Evolutionary conservation across 2,329 filamentous ascomycete species (phyloP).

Genomic region (Venturia oleaginea): DNA sequence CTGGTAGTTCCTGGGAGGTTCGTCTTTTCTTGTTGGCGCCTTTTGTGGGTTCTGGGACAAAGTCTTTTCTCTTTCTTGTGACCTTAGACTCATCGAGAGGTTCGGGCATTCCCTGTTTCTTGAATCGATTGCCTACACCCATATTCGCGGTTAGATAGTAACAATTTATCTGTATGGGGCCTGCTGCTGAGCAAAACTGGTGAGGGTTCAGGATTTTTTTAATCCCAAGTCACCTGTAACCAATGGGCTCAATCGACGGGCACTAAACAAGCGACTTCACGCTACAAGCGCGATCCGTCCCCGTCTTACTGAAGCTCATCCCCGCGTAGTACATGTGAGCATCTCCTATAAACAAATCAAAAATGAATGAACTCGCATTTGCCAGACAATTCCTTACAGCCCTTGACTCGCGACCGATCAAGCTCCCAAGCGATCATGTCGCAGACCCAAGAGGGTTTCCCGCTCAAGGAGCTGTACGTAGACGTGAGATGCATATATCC

Average conservation of each 20-base stretch:
- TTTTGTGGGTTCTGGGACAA: conserved; percentile 35
- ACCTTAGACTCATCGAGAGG: conserved; percentile 67
- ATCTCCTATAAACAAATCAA: conserved; percentile 8
- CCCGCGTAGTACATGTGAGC: not conserved
- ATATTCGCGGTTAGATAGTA: conserved; percentile 44
- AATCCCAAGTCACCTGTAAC: not conserved
- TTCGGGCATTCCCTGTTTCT: conserved; percentile 84
- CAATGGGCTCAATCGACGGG: not conserved
- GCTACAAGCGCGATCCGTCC: not conserved
- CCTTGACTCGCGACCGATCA: conserved; percentile 69
- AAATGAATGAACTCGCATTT: conserved; percentile 63
- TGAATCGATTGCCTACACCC: conserved; percentile 87
- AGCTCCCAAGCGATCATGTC: conserved; percentile 82
- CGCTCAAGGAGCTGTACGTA: conserved; percentile 62
- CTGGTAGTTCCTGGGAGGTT: conserved; percentile 24
- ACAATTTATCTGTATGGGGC: not conserved
- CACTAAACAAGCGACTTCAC: not conserved
- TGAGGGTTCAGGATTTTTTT: not conserved
- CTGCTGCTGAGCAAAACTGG: not conserved
- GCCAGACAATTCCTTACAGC: conserved; percentile 73
- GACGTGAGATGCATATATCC: conserved; percentile 27
- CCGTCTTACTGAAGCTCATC: not conserved
- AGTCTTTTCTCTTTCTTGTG: conserved; percentile 75
- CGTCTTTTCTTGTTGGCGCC: conserved; percentile 27
- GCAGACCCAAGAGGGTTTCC: conserved; percentile 76